Evolutionary conservation across 495 filamentous ascomycete species (phyloP), one percentile per base, ranked within the genome.

Genomic region (Pseudoneurospora amorphoporcata): DNA sequence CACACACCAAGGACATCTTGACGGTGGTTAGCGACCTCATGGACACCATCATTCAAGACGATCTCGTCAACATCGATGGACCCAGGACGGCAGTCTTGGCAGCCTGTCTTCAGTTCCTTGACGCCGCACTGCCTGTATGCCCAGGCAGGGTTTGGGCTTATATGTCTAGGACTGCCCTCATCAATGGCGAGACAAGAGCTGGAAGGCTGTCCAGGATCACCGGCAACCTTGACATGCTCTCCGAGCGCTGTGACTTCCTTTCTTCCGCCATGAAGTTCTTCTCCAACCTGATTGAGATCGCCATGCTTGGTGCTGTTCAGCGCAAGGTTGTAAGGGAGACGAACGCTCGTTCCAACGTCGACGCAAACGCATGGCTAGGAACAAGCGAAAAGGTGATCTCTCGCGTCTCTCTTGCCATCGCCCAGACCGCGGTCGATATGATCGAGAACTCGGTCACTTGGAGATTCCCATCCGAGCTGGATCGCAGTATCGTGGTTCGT

Each of bases 111-210:
- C 91, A 92, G 47, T 98, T 98, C 73, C 86, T 95, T 16, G 85
- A 90, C 72, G 88, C 88, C 23, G 81, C 95, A 10, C 78, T 93
- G 4, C 82, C 85, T 7, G 82, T 96, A n/a, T 83, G 90, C 37
- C 94, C 95, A 4, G 90, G 89, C 61, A 84, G 94, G 72, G 89
- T 97, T 3, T 99, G 95, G 95, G 92, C 94, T 4, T 93, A 94
- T 77, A 88, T 99, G 77, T 87, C 91, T 6, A 86, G 92, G 69
- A 96, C 92, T 78, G 86, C 86, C 53, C 85, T 99, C 35, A 85
- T 98, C 68, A 91, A 90, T 42, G 85, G 87, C 38, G 88, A 92
- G 77, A 88, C 91, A 3, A 88, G 89, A 74, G 91, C 91, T 14
- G 91, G 94, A 14, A 86, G 90, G 68, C 86, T 98, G 72, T 85